Evolutionary conservation across 2,329 filamentous ascomycete species (phyloP).

Genomic region (Tolypocladium tundrense): DNA sequence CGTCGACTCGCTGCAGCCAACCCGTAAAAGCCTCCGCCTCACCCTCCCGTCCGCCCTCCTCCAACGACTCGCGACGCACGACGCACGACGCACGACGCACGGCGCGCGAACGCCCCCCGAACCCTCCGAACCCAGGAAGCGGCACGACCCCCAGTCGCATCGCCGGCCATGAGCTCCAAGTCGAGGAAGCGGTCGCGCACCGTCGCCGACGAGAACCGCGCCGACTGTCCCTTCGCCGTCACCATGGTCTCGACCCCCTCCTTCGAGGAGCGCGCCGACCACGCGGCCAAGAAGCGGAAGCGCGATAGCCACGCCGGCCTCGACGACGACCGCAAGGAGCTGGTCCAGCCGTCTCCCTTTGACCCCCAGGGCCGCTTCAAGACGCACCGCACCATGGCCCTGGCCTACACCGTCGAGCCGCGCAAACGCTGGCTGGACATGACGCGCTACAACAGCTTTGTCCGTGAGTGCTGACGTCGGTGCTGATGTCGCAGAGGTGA

Average conservation of each 20-base stretch:
- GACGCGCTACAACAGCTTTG: constrained; percentile 52
- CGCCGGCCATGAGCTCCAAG: constrained; percentile 15
- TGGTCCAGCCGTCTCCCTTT: constrained; percentile 44
- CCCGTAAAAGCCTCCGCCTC: neutral
- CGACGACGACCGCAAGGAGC: constrained; percentile 32
- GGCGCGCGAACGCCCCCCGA: neutral
- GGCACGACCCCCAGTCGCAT: neutral
- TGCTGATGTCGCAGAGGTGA: neutral
- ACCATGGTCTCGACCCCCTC: constrained; percentile 16
- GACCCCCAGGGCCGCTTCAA: constrained; percentile 44
- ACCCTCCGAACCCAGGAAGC: too few species aligned
- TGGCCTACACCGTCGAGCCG: constrained; percentile 44
- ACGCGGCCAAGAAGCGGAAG: constrained; percentile 36
- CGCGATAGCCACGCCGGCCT: constrained; percentile 26
- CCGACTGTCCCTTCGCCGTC: constrained; percentile 45
- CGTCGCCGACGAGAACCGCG: constrained; percentile 38
- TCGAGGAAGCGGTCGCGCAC: constrained; percentile 42
- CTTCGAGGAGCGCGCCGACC: constrained; percentile 22
- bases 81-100: neutral
- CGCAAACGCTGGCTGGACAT: constrained; percentile 45
- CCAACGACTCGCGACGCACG: neutral
- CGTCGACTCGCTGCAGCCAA: neutral
- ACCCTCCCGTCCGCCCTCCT: neutral
- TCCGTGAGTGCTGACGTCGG: constrained; percentile 33
- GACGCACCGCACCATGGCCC: constrained; percentile 41